Evolutionary conservation across 2,329 filamentous ascomycete species (phyloP), one percentile per base, ranked within the genome.

Genomic region (Xylariales sp.): DNA sequence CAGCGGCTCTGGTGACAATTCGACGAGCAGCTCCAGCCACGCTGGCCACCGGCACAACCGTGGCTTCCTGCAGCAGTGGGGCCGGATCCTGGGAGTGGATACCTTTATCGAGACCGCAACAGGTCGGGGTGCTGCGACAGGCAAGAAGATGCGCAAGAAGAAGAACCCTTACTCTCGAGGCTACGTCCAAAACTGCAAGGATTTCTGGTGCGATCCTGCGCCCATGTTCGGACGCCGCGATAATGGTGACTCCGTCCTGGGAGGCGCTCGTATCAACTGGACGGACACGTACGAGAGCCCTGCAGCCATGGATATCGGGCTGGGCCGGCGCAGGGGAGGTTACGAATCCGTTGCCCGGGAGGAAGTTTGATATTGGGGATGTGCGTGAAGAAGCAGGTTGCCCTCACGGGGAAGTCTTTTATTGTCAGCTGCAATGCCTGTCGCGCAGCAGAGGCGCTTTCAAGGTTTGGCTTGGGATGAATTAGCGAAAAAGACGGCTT

Each of bases 131-230:
- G 87, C 85, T 0, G 81, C 83, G 7, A 57, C 55, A 2, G 51
- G 49, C 32, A 67, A 72, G 57, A 67, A 70, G 63, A 72, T 69
- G 49, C 64, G 73, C 46, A 70, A 72, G 40, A 75, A 75, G 56
- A 72, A 72, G 48, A 98, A 97, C 58, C 90, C 90, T 0, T 98
- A 91, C 61, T 91, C 82, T 41, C 74, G 81, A 21, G 93, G 93
- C 6, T 72, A 88, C 27, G 51, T 94, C n/a, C 77, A 82, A 42
- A 98, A 98, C 57, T 98, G 93, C 63, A 84, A 79, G 48, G 94
- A 98, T 62, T 98, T 98, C 60, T 97, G 90, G 88, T 91, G 86
- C 53, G 93, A 97, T 57, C 81, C 87, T 2, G 83, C 86, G 3
- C 85, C 91, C 0, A 61, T 95, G 14, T 91, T 95, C 57, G 81